These are phyloP conservation scores for Bidens hawaiensis DNA, from an alignment of 140 eudicot species.

Conservation along the genomic window DNA sequence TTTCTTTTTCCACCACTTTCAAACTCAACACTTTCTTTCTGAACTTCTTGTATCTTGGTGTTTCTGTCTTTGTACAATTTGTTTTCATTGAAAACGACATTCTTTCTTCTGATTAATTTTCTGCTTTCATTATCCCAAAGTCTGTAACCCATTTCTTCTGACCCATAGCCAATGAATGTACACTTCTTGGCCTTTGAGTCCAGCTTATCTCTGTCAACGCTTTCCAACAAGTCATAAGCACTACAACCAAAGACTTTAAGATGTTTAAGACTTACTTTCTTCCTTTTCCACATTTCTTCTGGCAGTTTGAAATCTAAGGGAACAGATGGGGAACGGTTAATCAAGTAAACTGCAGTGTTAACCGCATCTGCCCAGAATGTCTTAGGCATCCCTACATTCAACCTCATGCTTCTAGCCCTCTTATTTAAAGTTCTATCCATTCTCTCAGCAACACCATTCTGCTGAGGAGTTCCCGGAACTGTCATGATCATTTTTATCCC, in stretches of 20 bases:
- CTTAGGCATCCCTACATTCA: background rate
- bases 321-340: background rate
- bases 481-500: background rate
- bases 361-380: background rate
- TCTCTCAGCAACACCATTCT: background rate
- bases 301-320: background rate
- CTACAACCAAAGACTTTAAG: too few species aligned
- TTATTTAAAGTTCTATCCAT: background rate
- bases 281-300: background rate
- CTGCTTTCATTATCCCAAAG: background rate
- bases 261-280: background rate
- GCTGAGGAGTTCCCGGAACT: background rate
- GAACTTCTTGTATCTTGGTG: background rate
- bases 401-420: background rate
- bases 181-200: background rate
- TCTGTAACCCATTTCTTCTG: background rate
- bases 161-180: background rate
- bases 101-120: background rate
- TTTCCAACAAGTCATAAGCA: background rate
- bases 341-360: background rate
- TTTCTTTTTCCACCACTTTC: background rate
- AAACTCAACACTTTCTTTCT: background rate
- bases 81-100: background rate
- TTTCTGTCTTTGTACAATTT: too few species aligned
- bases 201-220: background rate